Percentiles rank a stretch among this genome's conserved stretches.
These are phyloP conservation scores for Dendrobium nobile DNA, from an alignment of 106 monocot genomes.

Conservation along the genomic window DNA sequence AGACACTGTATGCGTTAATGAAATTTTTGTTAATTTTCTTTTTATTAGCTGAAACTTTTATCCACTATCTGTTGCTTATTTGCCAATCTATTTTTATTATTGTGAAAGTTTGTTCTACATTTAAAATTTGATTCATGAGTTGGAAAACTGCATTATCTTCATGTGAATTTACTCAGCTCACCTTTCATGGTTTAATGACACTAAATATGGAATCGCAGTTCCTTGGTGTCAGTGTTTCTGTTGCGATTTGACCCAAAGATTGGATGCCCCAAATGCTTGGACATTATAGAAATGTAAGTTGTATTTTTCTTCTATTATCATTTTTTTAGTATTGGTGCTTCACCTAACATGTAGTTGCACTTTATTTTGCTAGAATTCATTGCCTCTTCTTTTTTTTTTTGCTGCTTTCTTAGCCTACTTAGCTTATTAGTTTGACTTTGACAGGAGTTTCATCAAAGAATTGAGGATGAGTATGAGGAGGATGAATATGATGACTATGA, in stretches of 20 bases:
- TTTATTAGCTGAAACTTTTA: not conserved
- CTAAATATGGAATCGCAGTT: not conserved
- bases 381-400: not conserved
- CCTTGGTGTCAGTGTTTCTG: not conserved
- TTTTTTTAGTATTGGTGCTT: not conserved
- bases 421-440: not conserved
- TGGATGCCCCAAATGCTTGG: not conserved
- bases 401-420: not conserved
- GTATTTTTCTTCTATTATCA: not conserved
- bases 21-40: not conserved
- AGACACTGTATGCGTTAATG: too few relatives aligned
- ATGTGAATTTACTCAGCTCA: not conserved
- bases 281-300: conserved; percentile 11
- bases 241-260: not conserved
- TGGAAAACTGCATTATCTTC: not conserved
- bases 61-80: not conserved
- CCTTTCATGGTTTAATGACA: not conserved
- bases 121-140: not conserved
- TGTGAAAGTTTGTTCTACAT: not conserved
- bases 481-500: conserved; percentile 48
- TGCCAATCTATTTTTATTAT: not conserved
- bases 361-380: not conserved
- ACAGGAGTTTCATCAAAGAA: conserved; percentile 16
- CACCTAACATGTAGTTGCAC: not conserved
- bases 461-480: conserved; percentile 23